Percentiles rank a stretch among this genome's conserved stretches.
Evolutionary conservation across 1,139 yeast species (phyloP).

Genomic region (Saccharomyces hybrid): DNA sequence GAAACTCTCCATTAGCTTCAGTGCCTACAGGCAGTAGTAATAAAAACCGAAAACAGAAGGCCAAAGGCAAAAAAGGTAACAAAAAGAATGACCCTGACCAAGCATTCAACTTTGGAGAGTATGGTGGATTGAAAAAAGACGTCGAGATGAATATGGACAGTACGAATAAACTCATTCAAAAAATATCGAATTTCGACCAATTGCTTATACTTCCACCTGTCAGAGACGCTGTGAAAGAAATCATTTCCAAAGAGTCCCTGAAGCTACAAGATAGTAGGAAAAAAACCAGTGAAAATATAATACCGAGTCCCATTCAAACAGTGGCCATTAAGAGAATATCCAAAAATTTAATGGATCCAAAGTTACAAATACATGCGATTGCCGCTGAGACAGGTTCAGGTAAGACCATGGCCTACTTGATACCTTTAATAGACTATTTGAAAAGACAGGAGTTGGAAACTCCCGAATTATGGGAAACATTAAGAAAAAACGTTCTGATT

Average conservation of each 20-base stretch:
- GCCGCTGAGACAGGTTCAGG: conserved; percentile 98
- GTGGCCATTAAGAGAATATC: conserved; percentile 48
- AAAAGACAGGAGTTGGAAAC: conserved; percentile 45
- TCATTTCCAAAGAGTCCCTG: conserved; percentile 43
- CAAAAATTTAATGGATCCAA: conserved; percentile 33
- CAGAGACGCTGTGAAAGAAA: conserved; percentile 53
- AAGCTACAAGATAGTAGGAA: conserved; percentile 12
- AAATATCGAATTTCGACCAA: conserved; percentile 55
- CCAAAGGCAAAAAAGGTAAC: neutral
- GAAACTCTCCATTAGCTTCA: neutral
- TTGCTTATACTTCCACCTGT: conserved; percentile 62
- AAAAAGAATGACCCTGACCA: neutral
- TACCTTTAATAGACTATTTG: conserved; percentile 64
- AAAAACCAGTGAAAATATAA: conserved; percentile 25
- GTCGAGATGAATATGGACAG: conserved; percentile 9
- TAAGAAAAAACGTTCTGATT: conserved; percentile 40
- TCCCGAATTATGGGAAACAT: conserved; percentile 32
- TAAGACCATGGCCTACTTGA: conserved; percentile 85
- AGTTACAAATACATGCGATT: conserved; percentile 59
- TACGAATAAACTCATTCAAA: conserved; percentile 32
- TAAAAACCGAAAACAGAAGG: neutral
- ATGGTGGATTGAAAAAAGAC: conserved; percentile 24
- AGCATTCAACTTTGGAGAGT: conserved; percentile 10
- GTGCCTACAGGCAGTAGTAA: neutral
- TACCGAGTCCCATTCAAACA: conserved; percentile 60